Conservation (phyloP, 805 yeast genomes). For the Zygosaccharomyces bailii region DNA sequence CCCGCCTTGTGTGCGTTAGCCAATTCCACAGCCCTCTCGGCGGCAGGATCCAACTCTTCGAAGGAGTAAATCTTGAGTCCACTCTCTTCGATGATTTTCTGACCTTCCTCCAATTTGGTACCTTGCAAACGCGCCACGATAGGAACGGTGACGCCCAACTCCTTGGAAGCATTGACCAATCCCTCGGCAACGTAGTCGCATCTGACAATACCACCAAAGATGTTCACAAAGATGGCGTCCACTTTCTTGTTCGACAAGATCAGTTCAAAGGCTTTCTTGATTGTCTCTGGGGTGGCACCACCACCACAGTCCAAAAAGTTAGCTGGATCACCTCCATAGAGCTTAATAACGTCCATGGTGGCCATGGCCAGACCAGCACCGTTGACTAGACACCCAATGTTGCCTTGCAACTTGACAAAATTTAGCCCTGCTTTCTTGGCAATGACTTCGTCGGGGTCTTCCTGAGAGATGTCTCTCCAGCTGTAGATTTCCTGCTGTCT, state of each 20-base stretch:
- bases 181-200: constrained; percentile 99
- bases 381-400: constrained; percentile 97
- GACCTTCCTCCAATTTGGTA: constrained; percentile 89
- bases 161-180: constrained; percentile 89
- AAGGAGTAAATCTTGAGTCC: constrained; percentile 90
- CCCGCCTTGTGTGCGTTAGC: constrained; percentile 34
- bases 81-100: constrained; percentile 76
- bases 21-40: constrained; percentile 86
- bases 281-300: constrained; percentile 98
- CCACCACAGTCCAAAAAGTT: constrained; percentile 99
- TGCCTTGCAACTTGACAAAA: constrained; percentile 97
- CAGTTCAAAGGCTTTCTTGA: constrained; percentile 92
- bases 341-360: constrained; percentile 97
- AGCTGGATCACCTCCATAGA: constrained; percentile 98
- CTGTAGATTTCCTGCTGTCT: constrained; percentile 92
- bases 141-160: constrained; percentile 85
- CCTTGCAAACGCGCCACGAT: constrained; percentile 99
- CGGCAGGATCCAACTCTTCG: constrained; percentile 95
- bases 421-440: constrained; percentile 89
- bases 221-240: constrained; percentile 94
- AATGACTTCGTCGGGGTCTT: constrained; percentile 94
- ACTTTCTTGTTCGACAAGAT: constrained; percentile 86
- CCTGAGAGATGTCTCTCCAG: constrained; percentile 97
- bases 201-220: constrained; percentile 99
- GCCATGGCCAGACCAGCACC: constrained; percentile 99